Conservation (phyloP, 2,329 filamentous ascomycete species). For the Cercospora beticola region DNA sequence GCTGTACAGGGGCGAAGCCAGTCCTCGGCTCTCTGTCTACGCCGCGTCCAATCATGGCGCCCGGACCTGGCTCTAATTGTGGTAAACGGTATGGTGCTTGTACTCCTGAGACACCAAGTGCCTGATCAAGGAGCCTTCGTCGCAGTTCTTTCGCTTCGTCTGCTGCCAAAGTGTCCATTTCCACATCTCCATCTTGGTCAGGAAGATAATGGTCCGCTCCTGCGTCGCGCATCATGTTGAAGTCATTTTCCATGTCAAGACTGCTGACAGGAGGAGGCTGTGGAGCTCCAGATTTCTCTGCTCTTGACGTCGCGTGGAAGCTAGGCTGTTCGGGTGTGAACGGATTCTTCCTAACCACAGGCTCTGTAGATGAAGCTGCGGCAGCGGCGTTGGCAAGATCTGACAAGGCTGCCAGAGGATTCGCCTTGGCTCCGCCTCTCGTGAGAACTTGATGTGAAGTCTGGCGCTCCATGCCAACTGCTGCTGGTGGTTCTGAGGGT, state of each 20-base stretch:
- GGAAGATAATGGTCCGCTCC: constrained; percentile 24
- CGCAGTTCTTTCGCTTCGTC: constrained; percentile 32
- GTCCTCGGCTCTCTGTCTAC: constrained; percentile 37
- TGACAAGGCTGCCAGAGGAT: constrained; percentile 52
- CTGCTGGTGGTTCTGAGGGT: constrained; percentile 31
- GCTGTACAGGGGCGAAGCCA: constrained; percentile 37
- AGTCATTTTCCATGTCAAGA: constrained; percentile 50
- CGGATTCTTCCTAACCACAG: constrained; percentile 37
- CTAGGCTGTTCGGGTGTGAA: constrained; percentile 50
- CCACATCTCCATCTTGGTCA: constrained; percentile 19
- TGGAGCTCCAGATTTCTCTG: constrained; percentile 49
- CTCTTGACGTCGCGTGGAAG: constrained; percentile 48
- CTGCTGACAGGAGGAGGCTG: constrained; percentile 45
- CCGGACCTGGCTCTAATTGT: constrained; percentile 38
- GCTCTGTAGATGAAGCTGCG: constrained; percentile 33
- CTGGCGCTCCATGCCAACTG: constrained; percentile 59
- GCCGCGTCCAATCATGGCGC: constrained; percentile 35
- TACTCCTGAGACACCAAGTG: constrained; percentile 30
- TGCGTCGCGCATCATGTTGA: constrained; percentile 48
- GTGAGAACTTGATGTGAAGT: constrained; percentile 58
- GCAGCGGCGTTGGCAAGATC: constrained; percentile 52
- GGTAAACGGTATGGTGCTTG: constrained; percentile 39
- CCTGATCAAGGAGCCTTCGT: constrained; percentile 38
- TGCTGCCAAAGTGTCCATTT: constrained; percentile 25
- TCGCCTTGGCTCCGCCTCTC: constrained; percentile 49